These are phyloP conservation scores for Bifiguratus adelaidae DNA, from an alignment of 192 early-diverging fungal species.

Conservation along the genomic window DNA sequence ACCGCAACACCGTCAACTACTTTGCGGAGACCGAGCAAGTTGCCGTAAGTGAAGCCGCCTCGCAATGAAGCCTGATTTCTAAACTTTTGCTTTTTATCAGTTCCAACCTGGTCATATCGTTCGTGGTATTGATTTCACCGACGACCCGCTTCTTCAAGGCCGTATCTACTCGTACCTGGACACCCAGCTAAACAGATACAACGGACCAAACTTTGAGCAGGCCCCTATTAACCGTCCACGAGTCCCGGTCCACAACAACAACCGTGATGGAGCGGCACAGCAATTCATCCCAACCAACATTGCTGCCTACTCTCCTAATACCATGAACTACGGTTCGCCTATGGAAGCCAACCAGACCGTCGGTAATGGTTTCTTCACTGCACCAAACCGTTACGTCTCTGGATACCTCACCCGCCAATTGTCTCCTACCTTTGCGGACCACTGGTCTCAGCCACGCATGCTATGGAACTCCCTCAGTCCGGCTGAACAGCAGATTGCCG, in stretches of 20 bases:
- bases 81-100: no score
- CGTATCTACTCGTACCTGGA: slow-evolving; percentile 33
- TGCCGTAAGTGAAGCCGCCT: no score
- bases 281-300: slow-evolving; percentile 8
- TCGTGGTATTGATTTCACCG: slow-evolving; percentile 26
- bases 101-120: slow-evolving; percentile 24
- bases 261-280: slow-evolving; percentile 26
- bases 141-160: slow-evolving; percentile 36
- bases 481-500: slow-evolving; percentile 16
- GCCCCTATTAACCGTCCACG: slow-evolving; percentile 33
- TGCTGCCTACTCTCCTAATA: slow-evolving; percentile 17
- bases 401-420: no score
- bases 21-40: slow-evolving; percentile 36
- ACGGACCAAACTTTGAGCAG: slow-evolving; percentile 22
- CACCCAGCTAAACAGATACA: slow-evolving; percentile 30
- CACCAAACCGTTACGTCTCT: no score
- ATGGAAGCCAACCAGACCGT: slow-evolving; percentile 1
- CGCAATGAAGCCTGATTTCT: no score
- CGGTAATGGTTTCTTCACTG: no score
- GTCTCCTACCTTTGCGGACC: slow-evolving; percentile 7
- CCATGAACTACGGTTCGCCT: slow-evolving; percentile 1
- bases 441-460: slow-evolving; percentile 15
- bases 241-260: slow-evolving; percentile 22
- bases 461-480: slow-evolving; percentile 22
- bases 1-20: slow-evolving; percentile 29